Percentiles rank a stretch among this genome's conserved stretches.
phyloP scores from a whole-genome alignment of 495 filamentous ascomycete genomes.

The Penicillium herquei region DNA sequence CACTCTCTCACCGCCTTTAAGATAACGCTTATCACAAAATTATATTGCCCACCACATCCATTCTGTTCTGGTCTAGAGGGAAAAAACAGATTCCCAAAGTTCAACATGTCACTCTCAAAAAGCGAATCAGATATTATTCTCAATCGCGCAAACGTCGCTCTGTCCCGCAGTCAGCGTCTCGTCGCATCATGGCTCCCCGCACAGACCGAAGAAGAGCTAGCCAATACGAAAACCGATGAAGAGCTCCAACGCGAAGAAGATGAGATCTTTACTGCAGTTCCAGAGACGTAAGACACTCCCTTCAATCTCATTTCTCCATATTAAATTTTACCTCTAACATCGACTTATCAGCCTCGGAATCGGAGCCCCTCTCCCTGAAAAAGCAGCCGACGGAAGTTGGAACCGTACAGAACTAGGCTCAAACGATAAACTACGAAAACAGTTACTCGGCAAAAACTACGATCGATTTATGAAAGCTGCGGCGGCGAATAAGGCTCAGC shows the following conservation, averaged over 20 bases:
- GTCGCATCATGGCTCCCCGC: slow-evolving; percentile 54
- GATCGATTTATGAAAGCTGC: slow-evolving; percentile 37
- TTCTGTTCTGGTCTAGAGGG: neutral
- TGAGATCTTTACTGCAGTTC: slow-evolving; percentile 50
- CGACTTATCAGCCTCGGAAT: slow-evolving; percentile 41
- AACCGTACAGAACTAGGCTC: slow-evolving; percentile 39
- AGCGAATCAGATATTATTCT: slow-evolving; percentile 47
- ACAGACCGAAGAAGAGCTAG: slow-evolving; percentile 40
- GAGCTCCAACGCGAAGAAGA: slow-evolving; percentile 48
- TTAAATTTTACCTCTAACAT: slow-evolving; percentile 1
- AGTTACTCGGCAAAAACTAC: slow-evolving; percentile 49
- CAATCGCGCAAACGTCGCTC: slow-evolving; percentile 48
- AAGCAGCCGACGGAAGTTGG: slow-evolving; percentile 39
- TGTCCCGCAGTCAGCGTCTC: slow-evolving; percentile 50
- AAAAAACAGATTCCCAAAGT: slow-evolving; percentile 2
- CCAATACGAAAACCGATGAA: slow-evolving; percentile 41
- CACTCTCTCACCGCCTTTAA: slow-evolving; percentile 14
- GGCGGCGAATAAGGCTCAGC: slow-evolving; percentile 9
- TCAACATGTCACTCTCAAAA: slow-evolving; percentile 36
- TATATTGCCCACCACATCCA: neutral
- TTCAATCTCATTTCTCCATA: neutral
- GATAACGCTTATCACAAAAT: slow-evolving; percentile 17
- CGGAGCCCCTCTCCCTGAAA: slow-evolving; percentile 45
- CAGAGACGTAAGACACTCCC: slow-evolving; percentile 44
- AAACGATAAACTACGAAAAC: slow-evolving; percentile 47